Evolutionary conservation across 2,329 filamentous ascomycete genomes (phyloP).

Genomic region (Sclerotinia subarctica): DNA sequence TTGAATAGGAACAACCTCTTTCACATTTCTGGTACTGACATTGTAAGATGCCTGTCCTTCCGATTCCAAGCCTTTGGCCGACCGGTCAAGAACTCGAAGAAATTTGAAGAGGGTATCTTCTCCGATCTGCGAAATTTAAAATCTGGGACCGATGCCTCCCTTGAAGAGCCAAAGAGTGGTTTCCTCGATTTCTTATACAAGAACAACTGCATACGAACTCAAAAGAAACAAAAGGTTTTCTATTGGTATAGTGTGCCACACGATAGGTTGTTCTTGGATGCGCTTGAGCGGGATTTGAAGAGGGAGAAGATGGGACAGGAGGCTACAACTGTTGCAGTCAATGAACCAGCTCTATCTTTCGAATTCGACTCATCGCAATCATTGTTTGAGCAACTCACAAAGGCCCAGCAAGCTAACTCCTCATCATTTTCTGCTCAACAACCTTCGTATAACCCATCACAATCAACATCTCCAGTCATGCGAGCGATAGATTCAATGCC

Average conservation of each 20-base stretch:
- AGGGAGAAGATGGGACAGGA: slow-evolving; percentile 99
- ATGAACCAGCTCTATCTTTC: slow-evolving; percentile 95
- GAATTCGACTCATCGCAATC: slow-evolving; percentile 99
- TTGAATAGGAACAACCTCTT: slow-evolving; percentile 85
- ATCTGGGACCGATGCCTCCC: slow-evolving; percentile 93
- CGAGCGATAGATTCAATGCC: slow-evolving; percentile 92
- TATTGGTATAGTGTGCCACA: slow-evolving; percentile 99
- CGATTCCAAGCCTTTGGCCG: slow-evolving; percentile 97
- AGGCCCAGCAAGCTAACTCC: slow-evolving; percentile 97
- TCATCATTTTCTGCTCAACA: slow-evolving; percentile 89
- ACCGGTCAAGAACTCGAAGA: slow-evolving; percentile 99
- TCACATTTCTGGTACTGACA: slow-evolving; percentile 98
- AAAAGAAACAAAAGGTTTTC: slow-evolving; percentile 99
- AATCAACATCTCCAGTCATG: slow-evolving; percentile 85
- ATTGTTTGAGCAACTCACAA: slow-evolving; percentile 98
- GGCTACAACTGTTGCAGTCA: slow-evolving; percentile 92
- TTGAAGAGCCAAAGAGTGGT: slow-evolving; percentile 97
- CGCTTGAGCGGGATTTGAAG: slow-evolving; percentile 94
- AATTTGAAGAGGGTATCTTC: slow-evolving; percentile 99
- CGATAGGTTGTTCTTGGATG: slow-evolving; percentile 94
- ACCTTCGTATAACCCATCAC: slow-evolving; percentile 49
- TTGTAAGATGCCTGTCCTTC: slow-evolving; percentile 96
- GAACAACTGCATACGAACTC: slow-evolving; percentile 99
- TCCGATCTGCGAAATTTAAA: slow-evolving; percentile 97
- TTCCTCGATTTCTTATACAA: slow-evolving; percentile 99